A percentile compares a stretch with the other conserved stretches of the same genome.
These are phyloP conservation scores for Hymenoscyphus fructigenus DNA, from an alignment of 2,329 filamentous ascomycete genomes.

Conservation along the genomic window DNA sequence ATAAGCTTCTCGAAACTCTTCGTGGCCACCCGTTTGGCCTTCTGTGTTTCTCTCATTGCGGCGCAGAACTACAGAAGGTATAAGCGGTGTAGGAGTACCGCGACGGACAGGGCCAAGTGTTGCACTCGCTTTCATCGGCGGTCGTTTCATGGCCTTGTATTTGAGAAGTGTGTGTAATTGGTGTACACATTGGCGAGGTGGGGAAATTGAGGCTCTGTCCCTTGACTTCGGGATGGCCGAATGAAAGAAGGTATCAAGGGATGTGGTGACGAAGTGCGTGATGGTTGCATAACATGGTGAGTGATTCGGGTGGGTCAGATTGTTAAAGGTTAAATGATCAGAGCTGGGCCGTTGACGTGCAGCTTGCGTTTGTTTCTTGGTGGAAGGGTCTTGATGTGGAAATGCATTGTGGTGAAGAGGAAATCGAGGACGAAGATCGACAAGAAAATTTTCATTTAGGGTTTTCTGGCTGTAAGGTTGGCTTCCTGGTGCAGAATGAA, in stretches of 20 bases:
- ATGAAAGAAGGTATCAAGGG: background rate
- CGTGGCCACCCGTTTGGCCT: background rate
- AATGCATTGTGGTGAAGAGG: background rate
- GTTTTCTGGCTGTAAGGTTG: background rate
- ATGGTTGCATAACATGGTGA: background rate
- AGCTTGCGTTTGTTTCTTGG: background rate
- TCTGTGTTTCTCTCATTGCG: background rate
- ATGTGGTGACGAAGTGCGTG: background rate
- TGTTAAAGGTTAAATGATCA: background rate
- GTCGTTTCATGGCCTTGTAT: background rate
- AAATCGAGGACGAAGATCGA: background rate
- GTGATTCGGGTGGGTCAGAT: background rate
- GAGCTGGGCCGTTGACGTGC: background rate
- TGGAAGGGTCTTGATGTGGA: background rate
- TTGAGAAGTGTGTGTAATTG: background rate
- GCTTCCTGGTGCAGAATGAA: background rate
- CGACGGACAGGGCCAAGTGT: background rate
- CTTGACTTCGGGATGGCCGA: background rate
- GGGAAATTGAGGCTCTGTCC: background rate
- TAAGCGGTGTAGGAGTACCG: background rate
- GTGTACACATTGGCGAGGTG: background rate
- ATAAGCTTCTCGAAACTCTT: background rate
- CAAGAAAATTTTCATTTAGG: background rate
- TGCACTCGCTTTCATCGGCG: background rate
- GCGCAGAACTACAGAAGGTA: background rate